Evolutionary conservation across 306 rosid species (phyloP), one percentile per base, ranked within the genome.

Genomic region (Dalbergia cochinchinensis): DNA sequence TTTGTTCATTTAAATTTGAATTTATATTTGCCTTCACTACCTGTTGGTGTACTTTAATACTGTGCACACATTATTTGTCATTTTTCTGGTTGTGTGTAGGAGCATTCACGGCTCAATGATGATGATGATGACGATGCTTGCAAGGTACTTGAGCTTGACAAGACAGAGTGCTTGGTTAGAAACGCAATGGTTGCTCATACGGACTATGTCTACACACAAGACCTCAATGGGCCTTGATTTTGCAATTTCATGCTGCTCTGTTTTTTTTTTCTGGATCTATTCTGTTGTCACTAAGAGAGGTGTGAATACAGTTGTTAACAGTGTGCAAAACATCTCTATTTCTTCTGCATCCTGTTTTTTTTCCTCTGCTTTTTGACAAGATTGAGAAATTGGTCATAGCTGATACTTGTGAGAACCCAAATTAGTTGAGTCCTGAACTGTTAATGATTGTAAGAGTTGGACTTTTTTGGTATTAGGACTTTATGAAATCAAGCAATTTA

Each of bases 121-220:
- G 87, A 58, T 69, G 86, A 59, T 71, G 85, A 64, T 63, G 83
- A 64, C 58, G 83, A 20, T 20, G 22, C 42, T 59, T 86, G 94
- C 85, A 81, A 77, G 69, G 86, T 84, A 55, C 80, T 70, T 19
- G 83, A 64, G 50, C 80, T 70, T 19, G 83, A 64, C 78, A 83
- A 53, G 18, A 85, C 72, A 57, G 87, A 88, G 7, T 90, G 94
- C 62, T 57, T 86, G 80, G 78, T 73, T 60, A 85, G 82, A 81
- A 73, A 85, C 82, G 68, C 90, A 54, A 53, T 83, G 88, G 72
- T 67, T 78, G 88, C 90, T 79, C 87, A 88, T 37, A 81, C 86
- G n/a, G 94, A 90, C 72, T 88, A 90, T 61, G 87, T 90, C 66
- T 88, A 88, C 80, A 88, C 94, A 45, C 90, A 88, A 77, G 88